Percentiles rank a stretch among this genome's conserved stretches.
Evolutionary conservation across 306 rosid genomes (phyloP).

Genomic region (Vigna reflexopilosa): DNA sequence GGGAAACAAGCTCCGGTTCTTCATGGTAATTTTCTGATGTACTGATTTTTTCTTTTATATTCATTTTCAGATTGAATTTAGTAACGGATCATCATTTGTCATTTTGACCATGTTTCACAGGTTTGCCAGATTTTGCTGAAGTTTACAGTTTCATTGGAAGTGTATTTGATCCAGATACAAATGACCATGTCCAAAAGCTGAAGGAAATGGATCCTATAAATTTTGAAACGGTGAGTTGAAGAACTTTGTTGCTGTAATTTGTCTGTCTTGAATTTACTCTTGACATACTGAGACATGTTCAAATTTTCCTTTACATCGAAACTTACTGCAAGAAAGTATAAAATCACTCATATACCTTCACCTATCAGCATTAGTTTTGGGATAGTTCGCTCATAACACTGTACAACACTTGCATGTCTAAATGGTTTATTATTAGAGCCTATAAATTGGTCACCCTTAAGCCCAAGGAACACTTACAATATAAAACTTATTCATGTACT

Average conservation of each 20-base stretch:
- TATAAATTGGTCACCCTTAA: no score
- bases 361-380: not conserved
- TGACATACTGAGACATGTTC: not conserved
- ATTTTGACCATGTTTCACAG: slow-evolving; percentile 46
- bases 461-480: no score
- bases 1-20: slow-evolving; percentile 57
- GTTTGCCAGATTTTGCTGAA: slow-evolving; percentile 74
- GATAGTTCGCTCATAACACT: no score
- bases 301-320: not conserved
- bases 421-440: no score
- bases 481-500: no score
- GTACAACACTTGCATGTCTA: no score
- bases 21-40: slow-evolving; percentile 59
- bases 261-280: not conserved
- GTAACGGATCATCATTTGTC: not conserved
- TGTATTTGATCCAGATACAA: slow-evolving; percentile 73
- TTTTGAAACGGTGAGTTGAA: slow-evolving; percentile 75
- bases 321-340: not conserved
- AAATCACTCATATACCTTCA: not conserved
- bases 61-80: not conserved
- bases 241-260: not conserved
- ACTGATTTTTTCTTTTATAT: not conserved
- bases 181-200: slow-evolving; percentile 71
- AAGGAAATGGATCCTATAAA: slow-evolving; percentile 90
- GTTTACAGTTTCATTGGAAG: slow-evolving; percentile 53